A percentile compares a stretch with the other conserved stretches of the same genome.
phyloP scores from a whole-genome alignment of 768 basidiomycete species.

The Kwoniella pini region DNA sequence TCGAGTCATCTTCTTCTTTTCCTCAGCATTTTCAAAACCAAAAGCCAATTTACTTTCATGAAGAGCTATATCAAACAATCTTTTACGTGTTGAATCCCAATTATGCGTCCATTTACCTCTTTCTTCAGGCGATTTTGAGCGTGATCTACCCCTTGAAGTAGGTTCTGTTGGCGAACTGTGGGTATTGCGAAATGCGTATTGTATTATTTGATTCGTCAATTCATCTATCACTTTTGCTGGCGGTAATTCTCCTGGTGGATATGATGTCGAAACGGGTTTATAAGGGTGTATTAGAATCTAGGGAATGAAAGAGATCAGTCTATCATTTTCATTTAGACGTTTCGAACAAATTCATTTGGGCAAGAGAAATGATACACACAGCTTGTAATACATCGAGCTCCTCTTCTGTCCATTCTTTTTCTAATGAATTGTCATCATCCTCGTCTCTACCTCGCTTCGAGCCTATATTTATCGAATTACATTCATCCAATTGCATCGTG shows the following conservation, averaged over 20 bases:
- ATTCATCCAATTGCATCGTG: conserved; percentile 7
- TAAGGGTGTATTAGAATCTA: conserved; percentile 49
- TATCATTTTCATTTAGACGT: neutral
- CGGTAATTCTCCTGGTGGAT: conserved; percentile 51
- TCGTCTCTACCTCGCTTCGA: conserved; percentile 33
- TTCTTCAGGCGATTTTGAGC: neutral
- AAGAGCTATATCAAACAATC: conserved; percentile 45
- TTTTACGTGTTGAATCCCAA: conserved; percentile 44
- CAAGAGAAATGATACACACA: conserved; percentile 14
- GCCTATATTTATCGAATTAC: conserved; percentile 9
- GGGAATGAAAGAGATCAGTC: neutral
- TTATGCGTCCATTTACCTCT: conserved; percentile 38
- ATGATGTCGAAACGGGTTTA: conserved; percentile 43
- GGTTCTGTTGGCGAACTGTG: neutral
- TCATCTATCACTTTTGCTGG: conserved; percentile 48
- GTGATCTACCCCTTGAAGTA: neutral
- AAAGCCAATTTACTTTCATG: conserved; percentile 31
- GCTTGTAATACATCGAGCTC: conserved; percentile 31
- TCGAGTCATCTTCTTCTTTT: conserved; percentile 29
- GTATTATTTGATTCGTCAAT: conserved; percentile 49
- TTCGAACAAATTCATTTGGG: neutral
- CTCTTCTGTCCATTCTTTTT: conserved; percentile 37
- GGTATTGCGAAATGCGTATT: conserved; percentile 30
- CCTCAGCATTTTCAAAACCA: conserved; percentile 24
- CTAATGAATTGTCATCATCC: conserved; percentile 20